These are phyloP conservation scores for Knufia fluminis DNA, from an alignment of 2,329 filamentous ascomycete species.

Conservation along the genomic window DNA sequence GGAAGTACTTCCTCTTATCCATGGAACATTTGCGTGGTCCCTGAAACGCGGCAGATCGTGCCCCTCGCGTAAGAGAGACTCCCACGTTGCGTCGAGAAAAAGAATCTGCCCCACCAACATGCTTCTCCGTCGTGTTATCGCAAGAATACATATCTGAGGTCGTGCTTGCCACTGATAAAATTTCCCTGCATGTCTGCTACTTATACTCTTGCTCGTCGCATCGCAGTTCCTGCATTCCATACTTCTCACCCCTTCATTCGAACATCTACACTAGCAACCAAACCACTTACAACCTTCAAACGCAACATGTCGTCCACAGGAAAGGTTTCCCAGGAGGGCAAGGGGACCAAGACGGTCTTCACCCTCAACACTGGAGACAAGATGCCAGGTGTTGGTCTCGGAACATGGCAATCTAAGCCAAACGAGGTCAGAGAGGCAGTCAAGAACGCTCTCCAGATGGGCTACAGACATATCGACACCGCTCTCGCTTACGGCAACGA, in stretches of 20 bases:
- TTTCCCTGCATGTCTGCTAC: slow-evolving; percentile 1
- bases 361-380: slow-evolving; percentile 32
- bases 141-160: neutral
- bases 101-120: neutral
- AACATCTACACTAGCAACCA: neutral
- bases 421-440: slow-evolving; percentile 63
- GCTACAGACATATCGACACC: slow-evolving; percentile 70
- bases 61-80: neutral
- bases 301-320: neutral
- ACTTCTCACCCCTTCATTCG: neutral
- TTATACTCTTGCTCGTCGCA: neutral
- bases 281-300: neutral
- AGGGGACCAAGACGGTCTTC: slow-evolving; percentile 20
- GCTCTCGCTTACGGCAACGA: slow-evolving; percentile 73
- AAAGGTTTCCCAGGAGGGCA: slow-evolving; percentile 6
- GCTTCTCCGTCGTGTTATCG: neutral
- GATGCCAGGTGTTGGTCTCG: slow-evolving; percentile 57
- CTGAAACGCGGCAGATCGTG: slow-evolving; percentile 2
- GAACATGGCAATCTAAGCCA: slow-evolving; percentile 68
- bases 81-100: slow-evolving; percentile 2
- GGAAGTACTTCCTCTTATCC: no score
- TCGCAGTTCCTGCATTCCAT: neutral
- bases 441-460: slow-evolving; percentile 55
- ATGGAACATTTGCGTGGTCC: neutral
- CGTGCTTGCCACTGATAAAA: neutral